A percentile compares a stretch with the other conserved stretches of the same genome.
phyloP scores from a whole-genome alignment of 371 early-diverging fungal species.

The Chytridium lagenaria region DNA sequence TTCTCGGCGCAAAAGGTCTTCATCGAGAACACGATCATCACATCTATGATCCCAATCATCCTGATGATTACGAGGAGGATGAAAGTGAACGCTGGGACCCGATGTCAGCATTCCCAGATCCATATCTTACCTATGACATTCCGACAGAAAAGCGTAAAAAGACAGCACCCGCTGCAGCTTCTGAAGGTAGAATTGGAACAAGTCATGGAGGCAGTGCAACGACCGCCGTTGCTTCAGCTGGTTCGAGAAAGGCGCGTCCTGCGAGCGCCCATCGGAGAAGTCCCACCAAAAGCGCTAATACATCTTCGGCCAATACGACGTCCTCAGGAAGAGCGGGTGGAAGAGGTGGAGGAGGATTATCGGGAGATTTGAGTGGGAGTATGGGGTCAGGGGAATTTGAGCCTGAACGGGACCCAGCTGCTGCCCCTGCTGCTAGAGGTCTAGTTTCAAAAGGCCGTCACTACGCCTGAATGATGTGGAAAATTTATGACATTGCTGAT shows the following conservation, averaged over 20 bases:
- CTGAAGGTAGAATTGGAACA: neutral
- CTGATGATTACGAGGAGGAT: conserved; percentile 36
- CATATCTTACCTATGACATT: conserved; percentile 58
- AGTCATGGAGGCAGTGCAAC: conserved; percentile 5
- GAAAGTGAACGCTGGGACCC: conserved; percentile 54
- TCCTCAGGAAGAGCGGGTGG: conserved; percentile 12
- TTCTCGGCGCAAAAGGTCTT: conserved; percentile 28
- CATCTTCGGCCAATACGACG: conserved; percentile 6
- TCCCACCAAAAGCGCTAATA: conserved; percentile 27
- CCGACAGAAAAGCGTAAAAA: conserved; percentile 37
- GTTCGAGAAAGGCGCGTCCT: conserved; percentile 34
- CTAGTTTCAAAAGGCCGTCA: conserved; percentile 51
- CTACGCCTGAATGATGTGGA: conserved; percentile 54
- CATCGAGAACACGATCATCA: conserved; percentile 33
- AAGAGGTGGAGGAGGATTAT: conserved; percentile 22
- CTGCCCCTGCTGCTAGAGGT: conserved; percentile 48
- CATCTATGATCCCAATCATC: neutral
- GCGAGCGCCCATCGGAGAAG: conserved; percentile 30
- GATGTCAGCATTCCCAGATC: conserved; percentile 58
- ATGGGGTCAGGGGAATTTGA: neutral
- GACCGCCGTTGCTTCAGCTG: neutral
- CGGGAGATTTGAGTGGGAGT: neutral
- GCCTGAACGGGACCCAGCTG: neutral
- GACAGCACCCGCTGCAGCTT: conserved; percentile 17
- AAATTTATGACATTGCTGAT: too few species aligned